Evolutionary conservation across 2,329 filamentous ascomycete species (phyloP).

Genomic region (Fusarium neocosmosporiellum): DNA sequence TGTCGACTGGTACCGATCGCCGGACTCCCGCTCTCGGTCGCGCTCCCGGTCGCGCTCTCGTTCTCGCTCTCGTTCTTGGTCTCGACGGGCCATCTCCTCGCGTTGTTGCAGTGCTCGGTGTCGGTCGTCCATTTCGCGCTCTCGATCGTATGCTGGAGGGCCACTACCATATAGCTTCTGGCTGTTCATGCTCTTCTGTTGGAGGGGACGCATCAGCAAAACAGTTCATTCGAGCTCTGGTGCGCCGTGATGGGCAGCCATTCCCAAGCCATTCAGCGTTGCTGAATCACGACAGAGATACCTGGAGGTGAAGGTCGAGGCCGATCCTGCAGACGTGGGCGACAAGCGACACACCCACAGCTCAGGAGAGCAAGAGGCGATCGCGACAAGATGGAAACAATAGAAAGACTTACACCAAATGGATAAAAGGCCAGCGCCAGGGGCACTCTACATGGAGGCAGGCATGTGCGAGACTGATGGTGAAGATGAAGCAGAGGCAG

Average conservation of each 20-base stretch:
- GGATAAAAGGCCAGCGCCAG: slow-evolving; percentile 46
- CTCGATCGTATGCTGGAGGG: slow-evolving; percentile 59
- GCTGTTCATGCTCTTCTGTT: slow-evolving; percentile 57
- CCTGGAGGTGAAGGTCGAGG: not conserved
- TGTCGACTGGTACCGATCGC: slow-evolving; percentile 75
- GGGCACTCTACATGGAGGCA: slow-evolving; percentile 52
- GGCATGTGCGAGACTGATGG: slow-evolving; percentile 27
- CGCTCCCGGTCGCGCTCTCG: slow-evolving; percentile 70
- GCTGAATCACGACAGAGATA: not conserved
- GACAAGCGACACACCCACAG: slow-evolving; percentile 29
- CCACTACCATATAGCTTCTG: slow-evolving; percentile 56
- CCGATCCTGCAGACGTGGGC: slow-evolving; percentile 7
- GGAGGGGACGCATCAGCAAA: slow-evolving; percentile 22
- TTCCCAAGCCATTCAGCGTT: not conserved
- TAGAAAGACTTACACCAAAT: slow-evolving; percentile 50
- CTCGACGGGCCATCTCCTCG: slow-evolving; percentile 59
- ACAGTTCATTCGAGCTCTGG: slow-evolving; percentile 4
- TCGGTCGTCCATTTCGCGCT: slow-evolving; percentile 61
- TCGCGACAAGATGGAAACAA: slow-evolving; percentile 41
- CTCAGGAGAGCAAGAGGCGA: slow-evolving; percentile 40
- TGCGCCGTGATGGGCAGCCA: not conserved
- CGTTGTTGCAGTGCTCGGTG: slow-evolving; percentile 60
- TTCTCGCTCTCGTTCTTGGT: slow-evolving; percentile 61
- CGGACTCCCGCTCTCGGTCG: slow-evolving; percentile 71
- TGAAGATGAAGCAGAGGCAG: slow-evolving; percentile 24